Evolutionary conservation across 805 yeast genomes (phyloP).

Genomic region (Candida ipomoeae): DNA sequence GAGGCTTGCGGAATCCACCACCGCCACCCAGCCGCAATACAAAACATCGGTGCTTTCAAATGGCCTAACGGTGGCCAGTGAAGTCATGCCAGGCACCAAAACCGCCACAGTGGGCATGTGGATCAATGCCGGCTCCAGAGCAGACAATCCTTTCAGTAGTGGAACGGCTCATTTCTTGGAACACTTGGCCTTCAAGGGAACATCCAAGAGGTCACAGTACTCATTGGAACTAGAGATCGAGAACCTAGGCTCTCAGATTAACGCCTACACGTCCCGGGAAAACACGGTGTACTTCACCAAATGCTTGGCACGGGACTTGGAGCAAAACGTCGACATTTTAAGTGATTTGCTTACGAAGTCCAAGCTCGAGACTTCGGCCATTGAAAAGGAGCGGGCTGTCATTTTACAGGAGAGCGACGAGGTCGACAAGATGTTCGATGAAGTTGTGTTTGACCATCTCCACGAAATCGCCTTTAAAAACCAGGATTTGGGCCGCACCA

Average conservation of each 20-base stretch:
- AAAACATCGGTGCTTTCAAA: slow-evolving; percentile 75
- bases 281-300: slow-evolving; percentile 96
- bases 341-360: slow-evolving; percentile 88
- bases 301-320: slow-evolving; percentile 74
- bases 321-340: slow-evolving; percentile 80
- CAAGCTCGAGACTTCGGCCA: slow-evolving; percentile 73
- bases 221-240: slow-evolving; percentile 90
- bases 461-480: slow-evolving; percentile 88
- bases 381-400: slow-evolving; percentile 94
- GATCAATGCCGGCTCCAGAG: slow-evolving; percentile 98
- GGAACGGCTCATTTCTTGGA: slow-evolving; percentile 98
- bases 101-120: slow-evolving; percentile 98
- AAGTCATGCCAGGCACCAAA: slow-evolving; percentile 75
- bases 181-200: slow-evolving; percentile 96
- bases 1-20: not conserved
- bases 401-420: slow-evolving; percentile 96
- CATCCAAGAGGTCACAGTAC: slow-evolving; percentile 72
- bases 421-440: slow-evolving; percentile 97
- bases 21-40: slow-evolving; percentile 19
- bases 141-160: slow-evolving; percentile 77
- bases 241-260: slow-evolving; percentile 92
- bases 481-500: slow-evolving; percentile 95
- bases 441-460: slow-evolving; percentile 93
- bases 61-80: slow-evolving; percentile 93
- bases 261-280: slow-evolving; percentile 98